phyloP scores from a whole-genome alignment of 768 basidiomycete species.

The Xerocomus spinulosus region DNA sequence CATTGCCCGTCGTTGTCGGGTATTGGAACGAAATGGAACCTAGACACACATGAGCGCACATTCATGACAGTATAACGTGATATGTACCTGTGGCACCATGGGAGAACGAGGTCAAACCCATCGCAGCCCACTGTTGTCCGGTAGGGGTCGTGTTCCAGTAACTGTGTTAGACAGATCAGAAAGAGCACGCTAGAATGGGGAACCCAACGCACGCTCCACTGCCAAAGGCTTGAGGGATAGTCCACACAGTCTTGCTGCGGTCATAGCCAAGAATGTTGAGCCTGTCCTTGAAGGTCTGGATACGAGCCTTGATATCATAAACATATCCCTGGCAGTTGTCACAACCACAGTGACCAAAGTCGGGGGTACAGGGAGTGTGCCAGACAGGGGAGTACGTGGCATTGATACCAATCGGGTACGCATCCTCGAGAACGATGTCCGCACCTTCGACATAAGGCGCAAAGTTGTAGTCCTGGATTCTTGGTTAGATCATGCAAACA shows the following conservation, averaged over 20 bases:
- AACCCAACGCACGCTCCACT: constrained; percentile 31
- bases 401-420: constrained; percentile 46
- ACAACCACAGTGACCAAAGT: constrained; percentile 73
- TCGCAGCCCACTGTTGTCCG: constrained; percentile 24
- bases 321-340: constrained; percentile 62
- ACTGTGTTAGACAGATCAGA: constrained; percentile 10
- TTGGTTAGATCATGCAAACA: not conserved
- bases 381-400: constrained; percentile 57
- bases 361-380: constrained; percentile 54
- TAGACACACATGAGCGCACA: constrained; percentile 1
- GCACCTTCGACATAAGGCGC: constrained; percentile 53
- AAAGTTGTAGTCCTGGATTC: constrained; percentile 59
- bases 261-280: constrained; percentile 61
- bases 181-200: not conserved
- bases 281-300: constrained; percentile 61
- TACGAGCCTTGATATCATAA: constrained; percentile 58
- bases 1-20: constrained; percentile 19
- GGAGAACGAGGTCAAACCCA: constrained; percentile 22
- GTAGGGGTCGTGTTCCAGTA: constrained; percentile 30
- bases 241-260: constrained; percentile 66
- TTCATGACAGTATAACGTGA: not conserved
- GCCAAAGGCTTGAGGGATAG: constrained; percentile 76
- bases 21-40: constrained; percentile 29
- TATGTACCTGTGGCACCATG: constrained; percentile 25
- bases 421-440: constrained; percentile 59